Percentiles rank a stretch among this genome's conserved stretches.
Conservation (phyloP, 805 yeast genomes). For the Teunomyces pallodes region DNA sequence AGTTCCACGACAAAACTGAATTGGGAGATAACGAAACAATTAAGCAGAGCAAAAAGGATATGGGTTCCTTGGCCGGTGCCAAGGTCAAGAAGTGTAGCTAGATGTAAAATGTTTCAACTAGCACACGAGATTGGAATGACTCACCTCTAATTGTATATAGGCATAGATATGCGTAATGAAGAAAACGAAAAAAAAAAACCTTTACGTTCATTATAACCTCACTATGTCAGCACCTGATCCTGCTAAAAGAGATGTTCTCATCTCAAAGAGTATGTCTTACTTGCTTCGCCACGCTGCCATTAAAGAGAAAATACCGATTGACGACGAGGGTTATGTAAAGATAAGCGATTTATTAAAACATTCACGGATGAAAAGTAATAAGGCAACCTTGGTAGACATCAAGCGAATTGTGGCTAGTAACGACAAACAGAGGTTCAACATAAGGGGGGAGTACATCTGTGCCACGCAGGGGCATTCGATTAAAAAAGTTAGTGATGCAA, state of each 20-base stretch:
- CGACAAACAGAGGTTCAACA: conserved; percentile 67
- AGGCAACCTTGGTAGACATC: conserved; percentile 57
- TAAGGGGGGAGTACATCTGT: conserved; percentile 51
- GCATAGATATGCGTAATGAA: background rate
- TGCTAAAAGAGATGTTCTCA: conserved; percentile 43
- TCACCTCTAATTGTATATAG: background rate
- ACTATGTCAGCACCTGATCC: conserved; percentile 8
- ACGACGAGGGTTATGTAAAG: conserved; percentile 62
- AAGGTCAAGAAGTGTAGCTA: conserved; percentile 42
- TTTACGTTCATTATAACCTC: background rate
- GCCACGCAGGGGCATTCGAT: conserved; percentile 95
- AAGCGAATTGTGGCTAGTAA: conserved; percentile 59
- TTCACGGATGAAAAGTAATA: conserved; percentile 54
- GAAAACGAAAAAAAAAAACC: background rate
- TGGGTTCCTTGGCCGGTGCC: conserved; percentile 50
- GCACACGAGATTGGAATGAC: background rate
- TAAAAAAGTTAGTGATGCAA: conserved; percentile 39
- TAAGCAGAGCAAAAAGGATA: conserved; percentile 45
- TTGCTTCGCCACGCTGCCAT: conserved; percentile 84
- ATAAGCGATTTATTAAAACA: conserved; percentile 54
- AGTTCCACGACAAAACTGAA: conserved; percentile 79
- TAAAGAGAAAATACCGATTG: conserved; percentile 63
- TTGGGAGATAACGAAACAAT: conserved; percentile 86
- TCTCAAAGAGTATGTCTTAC: conserved; percentile 74
- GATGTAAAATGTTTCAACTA: background rate